Evolutionary conservation across 371 early-diverging fungal genomes (phyloP), one percentile per base, ranked within the genome.

Genomic region (Apophysomyces sp.): DNA sequence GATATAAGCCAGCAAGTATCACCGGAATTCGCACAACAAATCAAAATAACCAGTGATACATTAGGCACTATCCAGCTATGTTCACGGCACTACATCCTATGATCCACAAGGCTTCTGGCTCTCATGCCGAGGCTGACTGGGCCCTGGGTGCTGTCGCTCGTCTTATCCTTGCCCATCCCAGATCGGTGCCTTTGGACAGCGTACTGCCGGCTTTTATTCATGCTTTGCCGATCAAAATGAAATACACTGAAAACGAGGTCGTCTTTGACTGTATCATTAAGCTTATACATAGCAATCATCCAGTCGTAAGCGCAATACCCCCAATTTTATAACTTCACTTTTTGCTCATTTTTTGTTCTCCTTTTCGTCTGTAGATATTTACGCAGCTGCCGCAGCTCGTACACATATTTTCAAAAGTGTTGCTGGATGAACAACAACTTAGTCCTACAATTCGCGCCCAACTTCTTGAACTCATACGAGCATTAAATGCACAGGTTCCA

Each of bases 221-320:
- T 24, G 82, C 83, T 2, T 63, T 95, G 57, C 95, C 95, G 16
- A 71, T 95, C 55, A 85, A 90, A 75, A 76, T 76, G 26, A 94
- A 95, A 68, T 92, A 74, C 68, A 83, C 85, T 58, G 94, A 94
- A 72, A 92, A 93, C 58, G 78, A 85, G 60, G 87, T 91, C 18
- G 89, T 94, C 13, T 92, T 86, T 69, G 76, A 88, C 53, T 80
- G 89, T 51, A 36, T 93, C 27, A 84, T 86, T 68, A 62, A 73
- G 8, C 68, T 92, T 58, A 80, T 92, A 66, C 80, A 76, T 27
- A 57, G 68, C 27, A 78, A 83, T 65, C 83, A 86, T 64, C 54
- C 76, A n/a, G 70, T 68, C 54, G 73, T 83, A 67, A 37, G 66
- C 61, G 4, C 44, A n/a, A 34, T 11, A 2, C 13, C 13, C 0